Conservation (phyloP, 2,329 filamentous ascomycete genomes). For the Paraconiothyrium brasiliense region DNA sequence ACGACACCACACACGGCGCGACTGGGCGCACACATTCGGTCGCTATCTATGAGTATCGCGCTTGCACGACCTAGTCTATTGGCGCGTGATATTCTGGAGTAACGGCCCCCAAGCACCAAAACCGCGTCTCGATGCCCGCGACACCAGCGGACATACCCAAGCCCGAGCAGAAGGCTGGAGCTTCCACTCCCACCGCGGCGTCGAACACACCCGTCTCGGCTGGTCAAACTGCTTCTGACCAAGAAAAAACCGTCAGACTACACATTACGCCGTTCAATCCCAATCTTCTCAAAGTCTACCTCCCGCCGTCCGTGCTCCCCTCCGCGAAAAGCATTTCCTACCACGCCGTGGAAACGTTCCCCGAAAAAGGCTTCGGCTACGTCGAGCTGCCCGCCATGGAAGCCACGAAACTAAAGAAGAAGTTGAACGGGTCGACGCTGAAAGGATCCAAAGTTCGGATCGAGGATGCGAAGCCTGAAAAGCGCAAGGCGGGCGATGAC, state of each 20-base stretch:
- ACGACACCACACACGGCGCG: conserved; percentile 18
- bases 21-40: neutral
- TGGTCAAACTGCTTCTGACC: conserved; percentile 20
- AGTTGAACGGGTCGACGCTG: conserved; percentile 85
- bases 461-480: conserved; percentile 78
- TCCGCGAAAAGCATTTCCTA: conserved; percentile 85
- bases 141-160: conserved; percentile 36
- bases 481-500: conserved; percentile 56
- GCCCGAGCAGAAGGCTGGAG: conserved; percentile 20
- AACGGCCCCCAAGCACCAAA: neutral
- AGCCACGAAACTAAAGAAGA: conserved; percentile 90
- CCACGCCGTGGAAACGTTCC: conserved; percentile 85
- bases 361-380: conserved; percentile 90
- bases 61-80: neutral
- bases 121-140: conserved; percentile 43
- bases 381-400: conserved; percentile 82
- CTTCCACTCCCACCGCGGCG: conserved; percentile 45
- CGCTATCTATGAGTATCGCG: conserved; percentile 14
- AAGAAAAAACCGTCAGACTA: conserved; percentile 63
- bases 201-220: conserved; percentile 41
- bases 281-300: conserved; percentile 74
- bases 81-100: neutral
- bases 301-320: conserved; percentile 73
- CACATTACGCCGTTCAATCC: conserved; percentile 89
- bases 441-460: conserved; percentile 87